These are phyloP conservation scores for Aureobasidium uvarum DNA, from an alignment of 2,329 filamentous ascomycete genomes.

Conservation along the genomic window DNA sequence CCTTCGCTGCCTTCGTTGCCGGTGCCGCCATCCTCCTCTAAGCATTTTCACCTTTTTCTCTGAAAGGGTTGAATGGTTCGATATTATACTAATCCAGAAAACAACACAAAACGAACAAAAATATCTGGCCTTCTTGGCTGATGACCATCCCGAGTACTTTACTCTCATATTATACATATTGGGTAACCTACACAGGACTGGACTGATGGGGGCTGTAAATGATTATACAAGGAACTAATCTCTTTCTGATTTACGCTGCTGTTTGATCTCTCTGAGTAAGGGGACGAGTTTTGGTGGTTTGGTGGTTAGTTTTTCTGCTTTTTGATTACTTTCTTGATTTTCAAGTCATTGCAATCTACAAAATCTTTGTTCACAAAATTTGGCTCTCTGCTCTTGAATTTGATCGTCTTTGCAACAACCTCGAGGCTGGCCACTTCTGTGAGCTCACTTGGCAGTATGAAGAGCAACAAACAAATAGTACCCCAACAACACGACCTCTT, in stretches of 20 bases:
- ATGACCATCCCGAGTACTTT: conserved; percentile 16
- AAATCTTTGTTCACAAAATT: conserved; percentile 20
- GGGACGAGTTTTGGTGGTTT: conserved; percentile 9
- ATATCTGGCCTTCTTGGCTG: conserved; percentile 11
- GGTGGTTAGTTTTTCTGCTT: conserved; percentile 17
- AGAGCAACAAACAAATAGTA: not conserved
- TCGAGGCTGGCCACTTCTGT: not conserved
- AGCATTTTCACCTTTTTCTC: conserved; percentile 1
- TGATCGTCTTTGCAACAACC: too few species aligned
- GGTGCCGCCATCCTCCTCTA: conserved; percentile 25
- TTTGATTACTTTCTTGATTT: conserved; percentile 15
- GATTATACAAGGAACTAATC: conserved; percentile 9
- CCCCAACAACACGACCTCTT: not conserved
- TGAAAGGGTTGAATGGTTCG: conserved; percentile 1
- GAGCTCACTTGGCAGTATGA: not conserved
- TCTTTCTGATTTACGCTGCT: conserved; percentile 27
- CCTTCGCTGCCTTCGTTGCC: conserved; percentile 24
- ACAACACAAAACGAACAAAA: conserved; percentile 21
- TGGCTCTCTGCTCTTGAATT: not conserved
- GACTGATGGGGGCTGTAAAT: conserved; percentile 26
- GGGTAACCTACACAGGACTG: conserved; percentile 1
- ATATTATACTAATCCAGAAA: conserved; percentile 14
- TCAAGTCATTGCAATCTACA: conserved; percentile 14
- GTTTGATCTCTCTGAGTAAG: conserved; percentile 4
- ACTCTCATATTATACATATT: not conserved